Evolutionary conservation across 495 filamentous ascomycete species (phyloP).

Genomic region (Schizothecium vesticola): DNA sequence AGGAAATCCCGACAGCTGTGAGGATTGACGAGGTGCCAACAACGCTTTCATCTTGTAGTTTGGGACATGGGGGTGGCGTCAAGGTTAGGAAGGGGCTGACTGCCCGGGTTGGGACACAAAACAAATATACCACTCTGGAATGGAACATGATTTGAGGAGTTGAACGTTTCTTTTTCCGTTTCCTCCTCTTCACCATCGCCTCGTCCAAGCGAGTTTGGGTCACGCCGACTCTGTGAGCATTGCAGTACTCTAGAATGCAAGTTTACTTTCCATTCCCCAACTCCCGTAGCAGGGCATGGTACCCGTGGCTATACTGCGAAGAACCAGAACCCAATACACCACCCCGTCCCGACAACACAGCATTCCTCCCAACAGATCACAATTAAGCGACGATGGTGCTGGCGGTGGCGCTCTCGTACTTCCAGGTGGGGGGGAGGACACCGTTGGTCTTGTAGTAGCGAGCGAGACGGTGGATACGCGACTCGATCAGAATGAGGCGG

Average conservation of each 20-base stretch:
- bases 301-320: conserved; percentile 19
- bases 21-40: background rate
- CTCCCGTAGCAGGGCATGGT: conserved; percentile 19
- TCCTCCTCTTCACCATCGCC: background rate
- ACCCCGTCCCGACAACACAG: conserved; percentile 13
- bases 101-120: background rate
- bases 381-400: conserved; percentile 61
- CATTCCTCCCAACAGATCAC: conserved; percentile 4
- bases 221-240: conserved; percentile 2
- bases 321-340: conserved; percentile 13
- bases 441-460: conserved; percentile 97
- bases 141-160: background rate
- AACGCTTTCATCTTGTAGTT: background rate
- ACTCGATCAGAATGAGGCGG: conserved; percentile 98
- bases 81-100: background rate
- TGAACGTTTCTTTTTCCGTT: background rate
- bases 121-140: conserved; percentile 5
- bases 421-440: conserved; percentile 97
- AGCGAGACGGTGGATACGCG: conserved; percentile 96
- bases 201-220: background rate
- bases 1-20: background rate
- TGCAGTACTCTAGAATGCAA: conserved; percentile 26
- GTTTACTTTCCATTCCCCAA: conserved; percentile 35
- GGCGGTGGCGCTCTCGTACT: conserved; percentile 74
- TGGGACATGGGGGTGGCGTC: background rate